Evolutionary conservation across 148 eudicot species (phyloP).

Genomic region (Talinum fruticosum): DNA sequence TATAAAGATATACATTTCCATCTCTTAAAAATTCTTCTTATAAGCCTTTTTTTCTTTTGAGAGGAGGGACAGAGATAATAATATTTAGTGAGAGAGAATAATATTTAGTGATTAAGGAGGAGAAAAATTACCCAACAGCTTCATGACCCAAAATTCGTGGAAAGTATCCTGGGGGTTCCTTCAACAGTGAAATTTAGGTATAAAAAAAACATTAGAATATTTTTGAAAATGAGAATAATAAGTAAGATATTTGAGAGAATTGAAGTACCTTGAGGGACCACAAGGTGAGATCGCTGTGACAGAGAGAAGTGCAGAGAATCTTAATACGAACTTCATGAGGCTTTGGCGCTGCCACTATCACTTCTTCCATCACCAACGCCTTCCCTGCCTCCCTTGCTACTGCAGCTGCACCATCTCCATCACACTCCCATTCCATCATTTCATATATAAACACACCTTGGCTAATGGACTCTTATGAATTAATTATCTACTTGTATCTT

Average conservation of each 20-base stretch:
- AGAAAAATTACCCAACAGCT: slow-evolving; percentile 62
- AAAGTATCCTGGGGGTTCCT: slow-evolving; percentile 62
- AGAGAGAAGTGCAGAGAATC: slow-evolving; percentile 81
- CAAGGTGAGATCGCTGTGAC: slow-evolving; percentile 66
- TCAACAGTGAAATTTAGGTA: slow-evolving; percentile 12
- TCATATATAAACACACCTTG: no score
- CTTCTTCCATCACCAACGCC: slow-evolving; percentile 75
- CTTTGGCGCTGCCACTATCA: slow-evolving; percentile 63
- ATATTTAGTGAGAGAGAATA: no score
- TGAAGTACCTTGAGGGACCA: slow-evolving; percentile 51
- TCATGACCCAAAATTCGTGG: slow-evolving; percentile 91
- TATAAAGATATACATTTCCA: no score
- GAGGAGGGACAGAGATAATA: no score
- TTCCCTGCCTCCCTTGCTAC: slow-evolving; percentile 70
- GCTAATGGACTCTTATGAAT: no score
- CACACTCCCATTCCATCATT: not conserved
- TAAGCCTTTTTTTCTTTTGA: no score
- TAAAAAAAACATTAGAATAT: no score
- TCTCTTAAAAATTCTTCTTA: no score
- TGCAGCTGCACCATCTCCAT: slow-evolving; percentile 86
- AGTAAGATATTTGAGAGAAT: not conserved
- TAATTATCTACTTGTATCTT: no score
- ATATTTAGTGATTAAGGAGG: no score
- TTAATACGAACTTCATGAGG: slow-evolving; percentile 68
- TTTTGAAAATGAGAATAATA: not conserved